Evolutionary conservation across 768 basidiomycete species (phyloP), one percentile per base, ranked within the genome.

Genomic region (Termitomyces sp.): DNA sequence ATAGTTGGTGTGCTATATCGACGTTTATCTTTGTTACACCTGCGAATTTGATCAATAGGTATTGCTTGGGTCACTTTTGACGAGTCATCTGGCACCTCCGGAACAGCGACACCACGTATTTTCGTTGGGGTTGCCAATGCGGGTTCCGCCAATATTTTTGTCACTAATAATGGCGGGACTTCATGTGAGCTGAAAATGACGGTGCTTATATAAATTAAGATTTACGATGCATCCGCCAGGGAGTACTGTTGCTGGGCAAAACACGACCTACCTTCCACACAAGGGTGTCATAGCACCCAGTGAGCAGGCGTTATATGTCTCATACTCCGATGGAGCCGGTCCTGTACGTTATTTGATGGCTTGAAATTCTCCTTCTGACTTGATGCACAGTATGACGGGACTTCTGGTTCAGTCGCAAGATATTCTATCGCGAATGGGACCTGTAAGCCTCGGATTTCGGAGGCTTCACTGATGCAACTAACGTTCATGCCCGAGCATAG

Each of bases 61-160:
- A 77, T 87, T 56, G 71, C 85, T n/a, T 88, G 82, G 79, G 83
- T 88, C 37, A 86, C 85, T 0, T 87, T 87, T 64, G 86, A 87
- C 65, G 73, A 79, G 47, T 78, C 84, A 6, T 81, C 85, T n/a
- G 84, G 85, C 6, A 72, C 76, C 2, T 74, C 76, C 32, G 85
- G 86, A 25, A 70, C 68, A 6, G 76, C 86, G 0, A 87, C 86
- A 14, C 83, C 79, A 34, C 82, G 86, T 51, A 88, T 89, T 40
- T 88, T 88, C 58, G 86, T 87, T 38, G 87, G 87, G 59, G 86
- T 89, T 34, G 86, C 83, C 0, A 87, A 77, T 64, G 72, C 75
- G 37, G 85, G 83, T 2, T 72, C 82, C 0, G 74, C 74, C 63
- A 88, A 84, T 62, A 71, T 88, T 14, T 88, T 82, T 63, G 78